Evolutionary conservation across 2,329 filamentous ascomycete species (phyloP).

Genomic region (Daldinia sp.): DNA sequence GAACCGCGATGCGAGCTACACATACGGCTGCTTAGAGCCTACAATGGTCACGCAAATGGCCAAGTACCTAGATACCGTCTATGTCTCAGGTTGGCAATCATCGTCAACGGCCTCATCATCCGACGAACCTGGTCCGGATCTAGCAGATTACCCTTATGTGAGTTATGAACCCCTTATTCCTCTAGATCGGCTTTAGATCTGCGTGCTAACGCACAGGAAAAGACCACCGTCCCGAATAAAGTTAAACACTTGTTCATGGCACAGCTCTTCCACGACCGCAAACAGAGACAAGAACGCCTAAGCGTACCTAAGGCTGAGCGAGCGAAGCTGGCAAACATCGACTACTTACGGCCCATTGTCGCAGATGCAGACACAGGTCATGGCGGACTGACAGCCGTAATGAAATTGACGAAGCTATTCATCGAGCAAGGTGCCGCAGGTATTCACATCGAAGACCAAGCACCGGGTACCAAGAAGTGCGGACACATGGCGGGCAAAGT

Average conservation of each 20-base stretch:
- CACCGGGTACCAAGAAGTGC: slow-evolving; percentile 98
- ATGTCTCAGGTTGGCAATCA: slow-evolving; percentile 98
- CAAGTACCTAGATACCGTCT: slow-evolving; percentile 97
- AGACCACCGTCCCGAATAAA: slow-evolving; percentile 99
- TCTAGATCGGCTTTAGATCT: neutral
- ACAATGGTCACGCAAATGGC: slow-evolving; percentile 99
- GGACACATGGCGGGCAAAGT: slow-evolving; percentile 99
- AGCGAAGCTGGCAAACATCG: slow-evolving; percentile 79
- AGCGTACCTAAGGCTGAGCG: slow-evolving; percentile 80
- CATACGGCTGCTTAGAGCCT: slow-evolving; percentile 96
- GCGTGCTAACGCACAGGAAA: slow-evolving; percentile 22
- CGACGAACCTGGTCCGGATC: slow-evolving; percentile 95
- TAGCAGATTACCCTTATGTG: slow-evolving; percentile 96
- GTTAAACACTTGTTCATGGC: slow-evolving; percentile 98
- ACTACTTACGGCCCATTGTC: slow-evolving; percentile 95
- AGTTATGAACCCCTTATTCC: slow-evolving; percentile 50
- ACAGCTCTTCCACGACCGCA: slow-evolving; percentile 99
- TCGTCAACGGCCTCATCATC: slow-evolving; percentile 95
- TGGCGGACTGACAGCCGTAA: slow-evolving; percentile 96
- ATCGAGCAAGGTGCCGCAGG: slow-evolving; percentile 96
- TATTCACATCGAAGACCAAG: slow-evolving; percentile 99
- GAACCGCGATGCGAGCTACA: slow-evolving; percentile 89
- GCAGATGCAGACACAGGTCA: slow-evolving; percentile 98
- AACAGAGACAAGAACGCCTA: slow-evolving; percentile 95
- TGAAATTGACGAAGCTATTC: slow-evolving; percentile 99